Base-by-base conservation (phyloP, 2,329 filamentous ascomycete genomes). In the Metarhizium rileyi region DNA sequence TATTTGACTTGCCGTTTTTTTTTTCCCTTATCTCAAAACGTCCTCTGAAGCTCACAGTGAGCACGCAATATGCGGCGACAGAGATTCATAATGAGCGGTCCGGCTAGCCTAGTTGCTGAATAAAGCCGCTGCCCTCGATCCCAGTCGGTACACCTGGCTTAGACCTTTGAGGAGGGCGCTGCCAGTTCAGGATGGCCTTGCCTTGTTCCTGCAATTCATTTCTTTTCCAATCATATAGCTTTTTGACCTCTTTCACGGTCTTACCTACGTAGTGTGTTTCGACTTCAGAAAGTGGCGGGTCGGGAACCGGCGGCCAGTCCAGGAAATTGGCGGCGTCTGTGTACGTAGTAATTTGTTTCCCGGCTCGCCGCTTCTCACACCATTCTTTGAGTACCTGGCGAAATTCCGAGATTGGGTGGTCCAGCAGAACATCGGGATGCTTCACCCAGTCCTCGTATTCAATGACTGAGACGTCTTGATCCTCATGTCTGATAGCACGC, bases 351-450 rank as follows among this genome's bases (percentile, higher is more conserved):
- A 45, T 27, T 38, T 62, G 53, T 35, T 43, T 44, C 20, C 47
- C 38, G 27, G 16, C 18, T 38, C 52, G 49, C 44, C 56, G 47
- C 49, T 50, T 51, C 20, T 55, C 47, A 38, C 44, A 49, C 62
- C 64, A 68, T 4, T 63, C 53, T 22, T 55, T 26, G 1, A 66
- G 55, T 0, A 60, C 44, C 5, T 50, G 42, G 5, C 58, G 60
- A 44, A 62, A 68, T 22, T 58, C 58, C 2, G 55, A 49, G 18
- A 67, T 55, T 4, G 60, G 51, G 27, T 56, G 56, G 41, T 70
- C 66, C 9, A 68, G 60, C 10, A 51, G 52, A 3, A 64, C 62
- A 12, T 61, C 62, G 9, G 59, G 60, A 36, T 67, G 63, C 50
- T 64, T 56, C 7, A 50, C 41, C 66, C 66, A 70, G 7, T 57